phyloP scores from a whole-genome alignment of 208 protist genomes.

The Trypanosoma vivax region DNA sequence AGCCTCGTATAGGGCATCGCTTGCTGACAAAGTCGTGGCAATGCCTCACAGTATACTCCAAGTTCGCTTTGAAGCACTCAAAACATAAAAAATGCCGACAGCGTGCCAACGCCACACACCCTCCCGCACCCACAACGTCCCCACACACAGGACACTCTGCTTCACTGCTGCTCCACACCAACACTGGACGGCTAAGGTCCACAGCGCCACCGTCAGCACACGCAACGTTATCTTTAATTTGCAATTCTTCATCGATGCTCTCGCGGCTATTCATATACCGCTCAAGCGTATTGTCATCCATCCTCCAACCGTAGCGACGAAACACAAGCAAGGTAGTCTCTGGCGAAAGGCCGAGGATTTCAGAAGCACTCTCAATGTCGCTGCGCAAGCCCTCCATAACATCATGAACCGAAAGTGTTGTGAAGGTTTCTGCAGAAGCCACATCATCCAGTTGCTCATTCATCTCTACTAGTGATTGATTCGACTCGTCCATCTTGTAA shows the following conservation, averaged over 20 bases:
- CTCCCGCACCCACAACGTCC: not conserved
- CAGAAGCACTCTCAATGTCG: not conserved
- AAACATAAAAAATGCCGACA: not conserved
- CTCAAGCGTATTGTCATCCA: constrained; percentile 4
- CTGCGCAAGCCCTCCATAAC: not conserved
- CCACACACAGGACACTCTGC: not conserved
- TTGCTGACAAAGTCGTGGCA: not conserved
- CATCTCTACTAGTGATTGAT: too few species aligned
- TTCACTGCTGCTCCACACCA: not conserved
- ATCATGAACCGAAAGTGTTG: not conserved
- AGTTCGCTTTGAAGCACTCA: not conserved
- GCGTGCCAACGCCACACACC: not conserved
- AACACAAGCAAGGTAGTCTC: not conserved
- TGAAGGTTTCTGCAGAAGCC: not conserved
- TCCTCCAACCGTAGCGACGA: not conserved
- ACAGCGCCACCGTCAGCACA: not conserved
- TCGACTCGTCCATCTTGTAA: too few species aligned
- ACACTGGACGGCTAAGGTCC: not conserved
- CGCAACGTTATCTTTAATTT: not conserved
- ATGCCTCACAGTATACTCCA: not conserved
- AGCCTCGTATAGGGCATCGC: not conserved
- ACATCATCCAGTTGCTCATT: not conserved
- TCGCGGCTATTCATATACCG: not conserved
- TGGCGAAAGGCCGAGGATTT: not conserved
- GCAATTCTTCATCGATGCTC: not conserved